Conservation (phyloP, 2,329 filamentous ascomycete genomes). For the Pestalotiopsis sp. region DNA sequence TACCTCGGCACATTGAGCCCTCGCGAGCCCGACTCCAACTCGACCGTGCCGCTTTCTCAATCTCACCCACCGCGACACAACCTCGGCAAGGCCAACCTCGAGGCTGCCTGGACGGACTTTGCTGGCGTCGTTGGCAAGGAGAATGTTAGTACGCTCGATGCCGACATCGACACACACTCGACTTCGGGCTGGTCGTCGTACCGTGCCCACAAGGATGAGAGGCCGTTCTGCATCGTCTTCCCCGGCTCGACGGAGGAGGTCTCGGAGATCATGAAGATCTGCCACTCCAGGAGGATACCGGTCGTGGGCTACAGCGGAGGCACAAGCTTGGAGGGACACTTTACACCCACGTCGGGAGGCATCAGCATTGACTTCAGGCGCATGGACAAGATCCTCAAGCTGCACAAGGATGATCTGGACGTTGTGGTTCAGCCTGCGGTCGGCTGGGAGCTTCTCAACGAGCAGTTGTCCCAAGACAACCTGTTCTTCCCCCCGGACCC, state of each 20-base stretch:
- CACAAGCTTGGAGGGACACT: slow-evolving; percentile 78
- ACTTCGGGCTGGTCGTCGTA: slow-evolving; percentile 66
- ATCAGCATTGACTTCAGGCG: slow-evolving; percentile 74
- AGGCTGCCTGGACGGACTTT: slow-evolving; percentile 71
- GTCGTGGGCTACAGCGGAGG: slow-evolving; percentile 76
- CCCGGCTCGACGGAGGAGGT: slow-evolving; percentile 74
- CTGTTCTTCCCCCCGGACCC: slow-evolving; percentile 87
- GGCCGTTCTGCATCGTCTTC: slow-evolving; percentile 69
- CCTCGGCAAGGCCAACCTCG: slow-evolving; percentile 61
- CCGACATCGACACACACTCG: slow-evolving; percentile 57
- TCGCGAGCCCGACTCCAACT: slow-evolving; percentile 49
- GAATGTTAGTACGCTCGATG: slow-evolving; percentile 60
- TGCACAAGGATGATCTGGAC: slow-evolving; percentile 69
- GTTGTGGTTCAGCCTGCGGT: slow-evolving; percentile 72
- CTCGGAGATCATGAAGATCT: slow-evolving; percentile 73
- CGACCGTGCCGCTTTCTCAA: slow-evolving; percentile 59
- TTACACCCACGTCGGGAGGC: slow-evolving; percentile 69
- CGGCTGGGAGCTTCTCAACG: slow-evolving; percentile 78
- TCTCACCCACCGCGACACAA: slow-evolving; percentile 56
- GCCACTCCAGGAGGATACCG: slow-evolving; percentile 68
- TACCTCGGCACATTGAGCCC: slow-evolving; percentile 59
- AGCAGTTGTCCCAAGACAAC: slow-evolving; percentile 64
- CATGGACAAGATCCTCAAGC: slow-evolving; percentile 69
- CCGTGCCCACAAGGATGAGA: slow-evolving; percentile 45
- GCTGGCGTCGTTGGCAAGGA: slow-evolving; percentile 63